Base-by-base conservation (phyloP, 2,329 filamentous ascomycete species). In the Xylariaceae sp. region DNA sequence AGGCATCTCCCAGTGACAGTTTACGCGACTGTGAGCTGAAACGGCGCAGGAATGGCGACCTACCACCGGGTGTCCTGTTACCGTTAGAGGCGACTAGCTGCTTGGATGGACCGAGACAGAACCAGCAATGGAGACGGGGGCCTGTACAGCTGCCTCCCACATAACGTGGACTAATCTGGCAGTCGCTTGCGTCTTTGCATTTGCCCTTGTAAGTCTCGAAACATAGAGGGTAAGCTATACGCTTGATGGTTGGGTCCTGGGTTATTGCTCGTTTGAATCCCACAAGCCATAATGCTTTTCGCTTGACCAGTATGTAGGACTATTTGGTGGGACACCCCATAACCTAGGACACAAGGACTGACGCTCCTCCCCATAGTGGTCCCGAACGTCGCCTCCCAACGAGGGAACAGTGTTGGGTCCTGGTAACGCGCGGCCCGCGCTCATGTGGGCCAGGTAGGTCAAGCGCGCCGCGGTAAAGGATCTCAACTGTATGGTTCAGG, bases 271-370 rank as follows among this genome's bases (percentile, higher is more conserved):
- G 35, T 28, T 43, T 35, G 43, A 34, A 29, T 47, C 42, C 29
- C 33, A 27, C 26, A 17, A 23, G 37, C 43, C 28, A 37, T 8
- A 43, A 41, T 43, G 27, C 40, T 47, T 47, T 46, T 47, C 32
- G 40, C 49, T 50, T 33, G 44, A 51, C 46, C 40, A 41, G 33
- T 31, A 43, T 49, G 50, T 51, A 51, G 51, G 37, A 43, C 40
- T 35, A 34, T 42, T 18, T 17, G 28, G 46, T 44, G 31, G 38
- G 36, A 48, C 42, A 44, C 38, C 26, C 36, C 39, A 30, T 41
- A 47, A 39, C 19, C 41, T 40, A 42, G 34, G n/a, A n/a, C n/a
- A 28, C 27, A 38, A 46, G 43, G 35, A 50, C 36, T 42, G 45
- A 41, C 11, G 11, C 21, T 45, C 36, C 36, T n/a, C 37, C 36